Base-by-base conservation (phyloP, 2,329 filamentous ascomycete species). In the Atkinsonella hypoxylon region DNA sequence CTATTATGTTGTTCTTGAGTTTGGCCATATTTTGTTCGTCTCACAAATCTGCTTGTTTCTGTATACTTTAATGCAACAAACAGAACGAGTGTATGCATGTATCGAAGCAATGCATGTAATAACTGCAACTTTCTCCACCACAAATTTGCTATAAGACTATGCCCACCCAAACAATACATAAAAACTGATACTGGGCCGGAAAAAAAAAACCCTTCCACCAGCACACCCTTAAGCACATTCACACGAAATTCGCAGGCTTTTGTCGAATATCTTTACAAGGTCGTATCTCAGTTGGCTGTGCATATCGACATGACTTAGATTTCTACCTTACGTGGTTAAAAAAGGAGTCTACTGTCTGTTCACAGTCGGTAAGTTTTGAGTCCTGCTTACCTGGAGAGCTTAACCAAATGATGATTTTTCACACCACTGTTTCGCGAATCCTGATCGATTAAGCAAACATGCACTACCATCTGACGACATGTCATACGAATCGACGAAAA, bases 391-490 rank as follows among this genome's bases (percentile, higher is more conserved):
- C 41, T n/a, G 18, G 20, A 15, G 30, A 48, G 10, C 26, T 8
- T 26, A 17, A 41, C 34, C 38, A 36, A 55, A 68, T 80, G 78
- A 81, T 78, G 78, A 81, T 69, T 63, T 57, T 64, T 57, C 60
- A 65, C 69, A 71, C 75, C 74, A 79, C 76, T 70, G 76, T 80
- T 81, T 75, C 75, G 78, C 74, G 76, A 81, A 61, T 60, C 72
- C 74, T 75, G 78, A 81, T 78, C 78, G 76, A 62, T 57, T 64
- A 73, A 79, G 81, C 74, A 73, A 75, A 83, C 81, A 85, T 85
- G 81, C 81, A 85, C 80, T 82, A 85, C 81, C 81, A 85, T 85
- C 81, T 85, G 81, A 81, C 68, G 10, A 43, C 9, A 2, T 11
- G 17, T 13, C 7, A 4, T 17, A 17, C 30, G 20, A 26, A 47